phyloP scores from a whole-genome alignment of 225 moss, liverwort and hornwort genomes.

The Rhytidiadelphus loreus region DNA sequence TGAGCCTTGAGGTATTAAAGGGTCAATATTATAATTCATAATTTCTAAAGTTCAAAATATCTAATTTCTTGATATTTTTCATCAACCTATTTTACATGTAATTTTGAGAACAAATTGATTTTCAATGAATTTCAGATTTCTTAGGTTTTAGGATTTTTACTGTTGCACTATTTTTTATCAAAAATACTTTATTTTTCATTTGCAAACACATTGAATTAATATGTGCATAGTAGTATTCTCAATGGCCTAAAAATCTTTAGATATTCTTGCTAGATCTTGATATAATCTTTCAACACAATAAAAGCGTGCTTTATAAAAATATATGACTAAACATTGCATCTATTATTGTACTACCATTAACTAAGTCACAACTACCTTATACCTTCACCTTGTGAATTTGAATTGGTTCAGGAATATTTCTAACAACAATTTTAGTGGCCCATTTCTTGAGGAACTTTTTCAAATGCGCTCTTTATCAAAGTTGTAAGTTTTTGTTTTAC shows the following conservation, averaged over 20 bases:
- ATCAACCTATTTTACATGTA: too few relatives aligned
- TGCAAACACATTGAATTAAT: background rate
- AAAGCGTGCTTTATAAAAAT: background rate
- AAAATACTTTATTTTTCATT: background rate
- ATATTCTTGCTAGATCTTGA: background rate
- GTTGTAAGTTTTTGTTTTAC: background rate
- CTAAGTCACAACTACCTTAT: background rate
- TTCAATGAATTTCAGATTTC: too few relatives aligned
- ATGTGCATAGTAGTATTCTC: rapidly evolving
- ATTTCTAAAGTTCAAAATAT: too few relatives aligned
- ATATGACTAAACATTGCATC: background rate
- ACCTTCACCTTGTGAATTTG: background rate
- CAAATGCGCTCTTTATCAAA: rapidly evolving
- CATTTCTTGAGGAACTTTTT: background rate
- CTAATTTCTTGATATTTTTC: too few relatives aligned
- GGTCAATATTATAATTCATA: too few relatives aligned
- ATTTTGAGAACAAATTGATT: too few relatives aligned
- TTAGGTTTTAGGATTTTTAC: too few relatives aligned
- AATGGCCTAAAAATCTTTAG: background rate
- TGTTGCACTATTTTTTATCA: too few relatives aligned
- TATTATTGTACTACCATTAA: background rate
- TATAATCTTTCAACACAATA: background rate
- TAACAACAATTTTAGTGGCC: background rate
- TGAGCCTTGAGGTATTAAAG: too few relatives aligned
- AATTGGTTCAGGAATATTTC: background rate